phyloP scores from a whole-genome alignment of 495 filamentous ascomycete genomes.

The Cudoniella acicularis region DNA sequence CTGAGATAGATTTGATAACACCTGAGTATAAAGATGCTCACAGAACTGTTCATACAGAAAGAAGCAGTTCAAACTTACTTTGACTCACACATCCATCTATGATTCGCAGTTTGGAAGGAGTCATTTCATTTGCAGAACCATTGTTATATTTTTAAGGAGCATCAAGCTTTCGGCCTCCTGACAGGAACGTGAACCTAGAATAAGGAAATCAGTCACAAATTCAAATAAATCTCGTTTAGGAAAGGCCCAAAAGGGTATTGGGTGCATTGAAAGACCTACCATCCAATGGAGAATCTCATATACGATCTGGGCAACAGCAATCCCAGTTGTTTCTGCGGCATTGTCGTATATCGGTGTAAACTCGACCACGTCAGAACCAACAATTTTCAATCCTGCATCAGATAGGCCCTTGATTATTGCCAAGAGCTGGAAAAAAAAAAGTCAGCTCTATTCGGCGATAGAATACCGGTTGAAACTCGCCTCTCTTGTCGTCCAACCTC shows the following conservation, averaged over 20 bases:
- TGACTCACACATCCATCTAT: too few relatives aligned
- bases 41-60: too few relatives aligned
- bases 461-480: conserved; percentile 62
- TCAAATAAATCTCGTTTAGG: too few relatives aligned
- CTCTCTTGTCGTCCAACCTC: conserved; percentile 83
- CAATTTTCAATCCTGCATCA: conserved; percentile 63
- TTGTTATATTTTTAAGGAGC: too few relatives aligned
- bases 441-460: not conserved
- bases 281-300: conserved; percentile 29
- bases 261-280: conserved; percentile 8
- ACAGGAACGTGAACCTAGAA: conserved; percentile 17
- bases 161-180: conserved; percentile 10
- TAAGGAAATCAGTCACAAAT: not conserved
- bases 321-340: conserved; percentile 25
- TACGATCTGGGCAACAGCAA: conserved; percentile 21
- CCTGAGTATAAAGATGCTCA: too few relatives aligned
- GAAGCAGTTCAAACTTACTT: too few relatives aligned
- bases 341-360: conserved; percentile 39
- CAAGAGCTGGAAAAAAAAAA: conserved; percentile 23
- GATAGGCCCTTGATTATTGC: conserved; percentile 41
- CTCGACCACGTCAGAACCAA: conserved; percentile 78
- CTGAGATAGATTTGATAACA: too few relatives aligned
- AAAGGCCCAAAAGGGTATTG: too few relatives aligned
- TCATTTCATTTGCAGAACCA: too few relatives aligned
- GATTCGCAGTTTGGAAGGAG: too few relatives aligned